phyloP scores from a whole-genome alignment of 2,329 filamentous ascomycete species.

The Fusarium citri region DNA sequence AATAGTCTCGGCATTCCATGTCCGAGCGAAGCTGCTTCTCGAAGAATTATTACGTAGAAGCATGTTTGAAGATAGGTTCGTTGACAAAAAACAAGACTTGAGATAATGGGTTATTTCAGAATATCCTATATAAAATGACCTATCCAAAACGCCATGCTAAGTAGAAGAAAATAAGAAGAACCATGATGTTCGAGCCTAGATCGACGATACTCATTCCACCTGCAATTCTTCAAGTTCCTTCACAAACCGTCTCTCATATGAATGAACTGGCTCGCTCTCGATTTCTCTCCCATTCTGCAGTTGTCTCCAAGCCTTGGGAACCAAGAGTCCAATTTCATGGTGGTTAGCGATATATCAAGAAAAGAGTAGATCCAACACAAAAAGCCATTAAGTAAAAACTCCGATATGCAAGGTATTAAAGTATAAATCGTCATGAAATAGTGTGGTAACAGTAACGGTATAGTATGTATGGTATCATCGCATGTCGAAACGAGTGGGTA shows the following conservation, averaged over 20 bases:
- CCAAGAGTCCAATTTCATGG: neutral
- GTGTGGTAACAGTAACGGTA: constrained; percentile 4
- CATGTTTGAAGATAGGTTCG: no score
- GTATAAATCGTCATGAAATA: constrained; percentile 42
- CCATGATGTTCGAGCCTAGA: constrained; percentile 4
- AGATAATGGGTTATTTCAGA: neutral
- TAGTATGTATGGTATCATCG: constrained; percentile 46
- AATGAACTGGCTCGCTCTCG: neutral
- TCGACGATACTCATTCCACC: constrained; percentile 7
- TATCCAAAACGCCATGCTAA: constrained; percentile 33
- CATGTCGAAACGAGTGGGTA: constrained; percentile 49
- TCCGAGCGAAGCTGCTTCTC: neutral
- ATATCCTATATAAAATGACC: constrained; percentile 12
- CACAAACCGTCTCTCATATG: neutral
- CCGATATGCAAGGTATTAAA: constrained; percentile 42
- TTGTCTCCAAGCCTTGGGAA: constrained; percentile 1
- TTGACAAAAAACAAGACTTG: neutral
- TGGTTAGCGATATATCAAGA: constrained; percentile 12
- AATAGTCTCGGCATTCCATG: neutral
- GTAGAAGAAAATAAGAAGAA: constrained; percentile 11
- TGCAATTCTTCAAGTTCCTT: neutral
- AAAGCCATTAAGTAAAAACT: constrained; percentile 12
- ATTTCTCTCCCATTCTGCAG: neutral
- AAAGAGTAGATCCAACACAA: constrained; percentile 24
- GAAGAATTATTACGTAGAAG: neutral